Conservation (phyloP, 306 rosid species). For the Cicer chorassanicum region DNA sequence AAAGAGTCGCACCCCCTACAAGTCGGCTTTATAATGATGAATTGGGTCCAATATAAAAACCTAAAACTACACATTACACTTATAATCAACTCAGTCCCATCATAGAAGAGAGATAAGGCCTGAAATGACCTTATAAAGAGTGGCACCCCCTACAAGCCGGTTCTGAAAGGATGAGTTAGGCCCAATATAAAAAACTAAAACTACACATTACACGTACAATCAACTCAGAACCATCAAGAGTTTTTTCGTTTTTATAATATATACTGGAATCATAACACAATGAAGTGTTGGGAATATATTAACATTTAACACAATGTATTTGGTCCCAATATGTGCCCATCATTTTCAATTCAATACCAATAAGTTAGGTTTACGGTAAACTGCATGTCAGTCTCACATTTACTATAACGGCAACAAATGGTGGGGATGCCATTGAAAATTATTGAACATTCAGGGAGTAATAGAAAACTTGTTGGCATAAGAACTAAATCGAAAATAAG, state of each 20-base stretch:
- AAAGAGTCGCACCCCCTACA: too few relatives aligned
- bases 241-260: constrained; percentile 17
- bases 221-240: not conserved
- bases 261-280: constrained; percentile 1
- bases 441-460: not conserved
- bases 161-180: too few relatives aligned
- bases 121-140: too few relatives aligned
- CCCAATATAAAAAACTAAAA: too few relatives aligned
- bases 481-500: constrained; percentile 9
- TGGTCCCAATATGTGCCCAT: not conserved
- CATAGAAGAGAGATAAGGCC: too few relatives aligned
- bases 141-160: too few relatives aligned
- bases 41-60: too few relatives aligned
- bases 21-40: too few relatives aligned
- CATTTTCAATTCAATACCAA: constrained; percentile 24
- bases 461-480: not conserved
- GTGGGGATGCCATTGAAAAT: not conserved
- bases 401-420: constrained; percentile 18
- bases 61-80: too few relatives aligned
- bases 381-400: not conserved
- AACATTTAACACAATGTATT: not conserved
- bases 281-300: constrained; percentile 1
- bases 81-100: too few relatives aligned
- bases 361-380: not conserved
- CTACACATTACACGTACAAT: not conserved